Percentiles rank a stretch among this genome's conserved stretches.
Evolutionary conservation across 2,329 filamentous ascomycete genomes (phyloP).

Genomic region (Apiospora hydei): DNA sequence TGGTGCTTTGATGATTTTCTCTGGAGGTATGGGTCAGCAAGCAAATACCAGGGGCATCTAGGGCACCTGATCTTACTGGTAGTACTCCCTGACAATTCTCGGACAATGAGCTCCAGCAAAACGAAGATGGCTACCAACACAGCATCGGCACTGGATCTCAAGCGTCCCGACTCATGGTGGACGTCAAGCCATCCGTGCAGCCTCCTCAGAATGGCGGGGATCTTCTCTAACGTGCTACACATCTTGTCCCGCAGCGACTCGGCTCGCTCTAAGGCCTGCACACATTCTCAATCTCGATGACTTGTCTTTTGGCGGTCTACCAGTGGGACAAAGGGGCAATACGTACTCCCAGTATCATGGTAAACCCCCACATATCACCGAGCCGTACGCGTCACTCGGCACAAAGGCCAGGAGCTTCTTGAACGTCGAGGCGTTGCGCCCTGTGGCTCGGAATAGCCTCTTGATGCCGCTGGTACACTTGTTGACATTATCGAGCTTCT

Average conservation of each 20-base stretch:
- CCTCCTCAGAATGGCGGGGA: constrained; percentile 27
- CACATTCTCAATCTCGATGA: constrained; percentile 32
- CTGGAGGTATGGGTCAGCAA: constrained; percentile 12
- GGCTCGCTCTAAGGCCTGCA: neutral
- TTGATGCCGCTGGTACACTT: constrained; percentile 29
- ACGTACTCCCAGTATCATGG: constrained; percentile 29
- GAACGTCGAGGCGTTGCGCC: constrained; percentile 27
- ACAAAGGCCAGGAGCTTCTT: constrained; percentile 31
- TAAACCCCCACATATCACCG: constrained; percentile 32
- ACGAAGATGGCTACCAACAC: constrained; percentile 31
- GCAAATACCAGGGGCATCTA: neutral
- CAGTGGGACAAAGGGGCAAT: neutral
- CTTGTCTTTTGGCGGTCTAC: no score
- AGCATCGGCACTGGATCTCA: constrained; percentile 27
- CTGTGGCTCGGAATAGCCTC: constrained; percentile 28
- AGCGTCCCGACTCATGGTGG: constrained; percentile 26
- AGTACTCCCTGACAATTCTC: constrained; percentile 28
- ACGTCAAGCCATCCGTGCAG: constrained; percentile 28
- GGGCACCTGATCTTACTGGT: constrained; percentile 25
- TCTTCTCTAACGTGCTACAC: constrained; percentile 28
- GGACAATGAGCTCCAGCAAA: constrained; percentile 28
- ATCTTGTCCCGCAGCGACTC: constrained; percentile 28
- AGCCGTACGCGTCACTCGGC: constrained; percentile 30
- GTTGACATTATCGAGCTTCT: constrained; percentile 26
- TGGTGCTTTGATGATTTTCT: constrained; percentile 27